Conservation (phyloP, 2,329 filamentous ascomycete species). For the Fusarium sp. region DNA sequence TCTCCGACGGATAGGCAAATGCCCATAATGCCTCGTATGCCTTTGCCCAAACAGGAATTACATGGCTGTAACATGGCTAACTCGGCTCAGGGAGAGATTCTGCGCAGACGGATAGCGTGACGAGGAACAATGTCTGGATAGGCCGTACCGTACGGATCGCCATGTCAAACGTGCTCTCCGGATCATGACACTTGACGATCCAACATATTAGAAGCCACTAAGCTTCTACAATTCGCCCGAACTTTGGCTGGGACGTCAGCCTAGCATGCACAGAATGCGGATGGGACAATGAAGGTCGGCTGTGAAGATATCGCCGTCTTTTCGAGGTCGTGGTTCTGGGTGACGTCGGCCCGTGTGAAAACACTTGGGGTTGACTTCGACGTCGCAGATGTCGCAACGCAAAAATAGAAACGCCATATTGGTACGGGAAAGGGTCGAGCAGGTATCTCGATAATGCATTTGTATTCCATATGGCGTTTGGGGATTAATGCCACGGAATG, state of each 20-base stretch:
- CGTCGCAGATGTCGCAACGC: not conserved
- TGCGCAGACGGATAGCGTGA: constrained; percentile 11
- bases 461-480: not conserved
- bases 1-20: constrained; percentile 12
- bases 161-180: constrained; percentile 39
- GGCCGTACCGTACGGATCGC: constrained; percentile 45
- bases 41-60: not conserved
- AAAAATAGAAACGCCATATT: not conserved
- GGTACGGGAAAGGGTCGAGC: not conserved
- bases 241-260: not conserved
- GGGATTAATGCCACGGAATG: not conserved
- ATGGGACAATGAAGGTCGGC: not conserved
- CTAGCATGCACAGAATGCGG: not conserved
- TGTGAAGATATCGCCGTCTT: not conserved
- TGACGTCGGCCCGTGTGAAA: not conserved
- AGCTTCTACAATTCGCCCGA: not conserved
- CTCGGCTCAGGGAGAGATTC: not conserved
- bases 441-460: not conserved
- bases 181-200: constrained; percentile 18
- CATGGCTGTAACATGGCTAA: not conserved
- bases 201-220: not conserved
- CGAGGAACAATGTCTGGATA: constrained; percentile 45
- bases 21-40: constrained; percentile 26
- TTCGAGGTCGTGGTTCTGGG: not conserved
- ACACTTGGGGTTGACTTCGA: not conserved